These are phyloP conservation scores for Mycena leptocephala DNA, from an alignment of 768 basidiomycete genomes.

Conservation along the genomic window DNA sequence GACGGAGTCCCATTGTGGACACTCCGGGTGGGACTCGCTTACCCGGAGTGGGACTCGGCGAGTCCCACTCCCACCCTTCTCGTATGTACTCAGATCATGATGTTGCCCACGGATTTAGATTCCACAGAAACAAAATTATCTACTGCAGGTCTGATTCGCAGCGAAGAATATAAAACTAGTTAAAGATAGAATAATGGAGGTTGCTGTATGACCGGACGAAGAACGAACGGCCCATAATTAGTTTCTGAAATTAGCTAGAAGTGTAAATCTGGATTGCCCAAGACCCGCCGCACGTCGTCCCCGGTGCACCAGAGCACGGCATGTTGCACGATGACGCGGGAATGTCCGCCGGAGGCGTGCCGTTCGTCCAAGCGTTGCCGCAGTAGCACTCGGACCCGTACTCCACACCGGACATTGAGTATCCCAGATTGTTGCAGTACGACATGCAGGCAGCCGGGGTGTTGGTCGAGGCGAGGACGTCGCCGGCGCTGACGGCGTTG, in stretches of 20 bases:
- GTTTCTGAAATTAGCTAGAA: not conserved
- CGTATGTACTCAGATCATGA: no score
- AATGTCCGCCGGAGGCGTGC: not conserved
- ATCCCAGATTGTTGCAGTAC: constrained; percentile 1
- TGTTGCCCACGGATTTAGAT: not conserved
- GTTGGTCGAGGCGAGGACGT: constrained; percentile 1
- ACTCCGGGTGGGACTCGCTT: no score
- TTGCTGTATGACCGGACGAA: not conserved
- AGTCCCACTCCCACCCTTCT: no score
- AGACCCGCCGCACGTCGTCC: constrained; percentile 17
- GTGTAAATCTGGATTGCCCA: constrained; percentile 15
- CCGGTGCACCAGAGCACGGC: constrained; percentile 13
- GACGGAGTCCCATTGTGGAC: no score
- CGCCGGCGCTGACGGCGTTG: constrained; percentile 12
- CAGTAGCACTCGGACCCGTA: constrained; percentile 14
- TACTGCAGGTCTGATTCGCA: not conserved
- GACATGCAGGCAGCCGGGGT: constrained; percentile 11
- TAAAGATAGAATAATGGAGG: constrained; percentile 9
- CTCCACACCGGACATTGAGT: constrained; percentile 15
- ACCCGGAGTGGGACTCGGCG: no score
- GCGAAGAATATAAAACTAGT: not conserved
- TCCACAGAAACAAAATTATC: not conserved
- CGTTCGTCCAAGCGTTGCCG: constrained; percentile 14
- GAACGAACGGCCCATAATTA: not conserved
- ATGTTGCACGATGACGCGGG: not conserved